These are phyloP conservation scores for Sordariomycetes sp. DNA, from an alignment of 2,329 filamentous ascomycete genomes.

Conservation along the genomic window DNA sequence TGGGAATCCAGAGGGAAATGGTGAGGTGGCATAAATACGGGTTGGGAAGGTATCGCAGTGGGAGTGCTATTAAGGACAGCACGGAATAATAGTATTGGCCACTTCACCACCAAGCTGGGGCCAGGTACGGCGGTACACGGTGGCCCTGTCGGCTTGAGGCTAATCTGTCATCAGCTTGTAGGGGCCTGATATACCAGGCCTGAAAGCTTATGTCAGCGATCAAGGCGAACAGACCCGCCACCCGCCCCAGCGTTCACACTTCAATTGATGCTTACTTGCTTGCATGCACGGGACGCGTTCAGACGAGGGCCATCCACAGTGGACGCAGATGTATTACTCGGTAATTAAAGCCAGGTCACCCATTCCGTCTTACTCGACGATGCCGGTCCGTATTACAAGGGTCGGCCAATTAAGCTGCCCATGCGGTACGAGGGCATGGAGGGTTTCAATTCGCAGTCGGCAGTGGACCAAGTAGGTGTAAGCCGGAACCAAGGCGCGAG, in stretches of 20 bases:
- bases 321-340: no score
- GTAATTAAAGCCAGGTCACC: no score
- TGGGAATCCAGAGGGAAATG: neutral
- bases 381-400: no score
- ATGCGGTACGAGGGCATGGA: no score
- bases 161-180: conserved; percentile 5
- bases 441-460: no score
- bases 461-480: no score
- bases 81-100: conserved; percentile 1
- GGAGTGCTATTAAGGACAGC: neutral
- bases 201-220: neutral
- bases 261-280: neutral
- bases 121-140: neutral
- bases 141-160: neutral
- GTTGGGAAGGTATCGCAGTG: neutral
- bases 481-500: no score
- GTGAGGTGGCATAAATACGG: conserved; percentile 4
- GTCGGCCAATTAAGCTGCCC: no score
- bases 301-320: no score
- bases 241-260: neutral
- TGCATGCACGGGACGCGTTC: no score
- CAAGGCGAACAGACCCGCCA: neutral
- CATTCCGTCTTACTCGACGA: no score
- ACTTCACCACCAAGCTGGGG: conserved; percentile 1
- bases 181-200: neutral